Evolutionary conservation across 2,329 filamentous ascomycete genomes (phyloP).

Genomic region (Pseudogymnoascus sp.): DNA sequence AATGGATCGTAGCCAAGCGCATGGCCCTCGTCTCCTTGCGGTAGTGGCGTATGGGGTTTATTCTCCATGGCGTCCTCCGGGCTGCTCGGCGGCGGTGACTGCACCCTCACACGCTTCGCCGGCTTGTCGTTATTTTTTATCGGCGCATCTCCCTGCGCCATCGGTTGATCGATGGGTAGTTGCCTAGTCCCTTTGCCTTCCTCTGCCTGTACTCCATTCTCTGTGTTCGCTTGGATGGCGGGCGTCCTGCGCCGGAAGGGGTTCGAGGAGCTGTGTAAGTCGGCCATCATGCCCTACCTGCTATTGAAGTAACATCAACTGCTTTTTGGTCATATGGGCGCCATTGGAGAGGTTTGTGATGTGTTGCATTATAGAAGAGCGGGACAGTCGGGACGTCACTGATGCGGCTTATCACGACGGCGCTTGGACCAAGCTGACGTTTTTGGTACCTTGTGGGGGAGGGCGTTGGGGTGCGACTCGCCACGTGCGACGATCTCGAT

Average conservation of each 20-base stretch:
- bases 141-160: slow-evolving; percentile 16
- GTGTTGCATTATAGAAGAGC: not conserved
- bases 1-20: slow-evolving; percentile 25
- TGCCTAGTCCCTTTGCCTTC: not conserved
- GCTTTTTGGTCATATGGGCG: not conserved
- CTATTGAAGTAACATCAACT: slow-evolving; percentile 5
- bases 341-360: slow-evolving; percentile 2
- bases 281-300: slow-evolving; percentile 22
- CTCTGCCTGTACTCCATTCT: not conserved
- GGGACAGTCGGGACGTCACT: slow-evolving; percentile 3
- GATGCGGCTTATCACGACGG: slow-evolving; percentile 2
- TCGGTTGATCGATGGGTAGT: not conserved
- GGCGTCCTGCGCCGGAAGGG: slow-evolving; percentile 24
- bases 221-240: slow-evolving; percentile 1
- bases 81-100: slow-evolving; percentile 52
- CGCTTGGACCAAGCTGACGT: slow-evolving; percentile 9
- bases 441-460: not conserved
- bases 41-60: slow-evolving; percentile 25
- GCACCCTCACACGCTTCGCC: slow-evolving; percentile 58
- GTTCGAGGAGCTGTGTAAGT: slow-evolving; percentile 26
- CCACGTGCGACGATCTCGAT: not conserved
- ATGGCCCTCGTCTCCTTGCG: slow-evolving; percentile 24
- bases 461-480: not conserved
- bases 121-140: slow-evolving; percentile 37
- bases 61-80: slow-evolving; percentile 22